These are phyloP conservation scores for Mortierella sp. DNA, from an alignment of 371 early-diverging fungal species.

Conservation along the genomic window DNA sequence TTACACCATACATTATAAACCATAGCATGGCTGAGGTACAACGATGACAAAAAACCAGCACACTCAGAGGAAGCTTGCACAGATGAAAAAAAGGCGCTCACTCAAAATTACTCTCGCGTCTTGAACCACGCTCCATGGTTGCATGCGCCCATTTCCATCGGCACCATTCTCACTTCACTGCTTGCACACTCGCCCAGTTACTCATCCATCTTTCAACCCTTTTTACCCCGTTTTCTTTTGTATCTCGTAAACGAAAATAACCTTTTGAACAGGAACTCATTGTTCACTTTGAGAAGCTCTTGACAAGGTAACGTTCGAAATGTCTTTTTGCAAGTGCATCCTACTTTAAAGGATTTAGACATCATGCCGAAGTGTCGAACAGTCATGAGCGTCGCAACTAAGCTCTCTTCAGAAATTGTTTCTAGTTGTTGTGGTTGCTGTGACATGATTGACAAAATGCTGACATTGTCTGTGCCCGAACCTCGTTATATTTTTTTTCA, in stretches of 20 bases:
- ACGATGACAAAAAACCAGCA: neutral
- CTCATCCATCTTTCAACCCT: neutral
- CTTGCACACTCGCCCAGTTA: neutral
- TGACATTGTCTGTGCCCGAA: neutral
- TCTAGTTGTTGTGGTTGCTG: too few relatives aligned
- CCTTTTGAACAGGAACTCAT: constrained; percentile 38
- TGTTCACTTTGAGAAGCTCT: constrained; percentile 58
- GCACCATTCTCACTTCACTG: neutral
- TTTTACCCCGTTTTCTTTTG: neutral
- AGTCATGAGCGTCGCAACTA: neutral
- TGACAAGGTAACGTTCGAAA: constrained; percentile 45
- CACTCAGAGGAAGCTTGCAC: too few relatives aligned
- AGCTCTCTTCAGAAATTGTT: neutral
- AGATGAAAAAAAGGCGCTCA: too few relatives aligned
- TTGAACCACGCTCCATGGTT: neutral
- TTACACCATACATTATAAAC: neutral
- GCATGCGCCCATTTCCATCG: neutral
- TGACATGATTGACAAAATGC: neutral
- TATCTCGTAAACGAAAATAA: neutral
- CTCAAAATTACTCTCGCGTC: neutral
- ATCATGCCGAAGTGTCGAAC: neutral
- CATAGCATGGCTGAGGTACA: neutral
- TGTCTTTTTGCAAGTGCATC: neutral
- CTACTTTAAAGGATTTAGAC: constrained; percentile 39
- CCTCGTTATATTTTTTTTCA: neutral